phyloP scores from a whole-genome alignment of 768 basidiomycete genomes.

The Podaxis sp. region DNA sequence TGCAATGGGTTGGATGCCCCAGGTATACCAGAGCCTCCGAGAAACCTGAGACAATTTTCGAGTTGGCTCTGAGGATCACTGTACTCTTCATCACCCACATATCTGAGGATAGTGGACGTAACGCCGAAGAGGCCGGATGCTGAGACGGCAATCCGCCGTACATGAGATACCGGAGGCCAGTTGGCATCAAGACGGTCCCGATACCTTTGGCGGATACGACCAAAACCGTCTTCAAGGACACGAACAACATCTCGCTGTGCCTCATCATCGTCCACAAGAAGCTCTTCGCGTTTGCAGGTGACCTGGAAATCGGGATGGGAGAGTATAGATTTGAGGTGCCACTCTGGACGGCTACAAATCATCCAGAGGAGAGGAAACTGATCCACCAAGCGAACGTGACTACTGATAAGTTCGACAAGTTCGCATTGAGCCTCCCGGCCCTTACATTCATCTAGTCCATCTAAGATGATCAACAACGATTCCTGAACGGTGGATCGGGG shows the following conservation, averaged over 20 bases:
- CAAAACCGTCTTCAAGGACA: background rate
- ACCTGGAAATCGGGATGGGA: background rate
- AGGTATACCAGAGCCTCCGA: background rate
- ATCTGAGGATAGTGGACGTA: background rate
- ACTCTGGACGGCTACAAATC: constrained; percentile 2
- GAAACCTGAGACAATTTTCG: background rate
- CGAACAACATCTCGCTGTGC: background rate
- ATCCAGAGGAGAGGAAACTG: background rate
- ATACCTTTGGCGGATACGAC: background rate
- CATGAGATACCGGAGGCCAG: background rate
- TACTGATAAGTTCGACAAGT: constrained; percentile 9
- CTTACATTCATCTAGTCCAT: constrained; percentile 23
- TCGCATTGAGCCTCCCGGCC: constrained; percentile 9
- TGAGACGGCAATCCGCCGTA: background rate
- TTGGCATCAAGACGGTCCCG: background rate
- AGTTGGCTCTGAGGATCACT: background rate
- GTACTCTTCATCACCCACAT: background rate
- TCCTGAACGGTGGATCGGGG: background rate
- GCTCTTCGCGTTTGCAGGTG: background rate
- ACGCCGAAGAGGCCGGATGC: background rate
- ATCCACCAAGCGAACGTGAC: background rate
- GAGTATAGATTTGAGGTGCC: background rate
- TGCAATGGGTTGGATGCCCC: background rate
- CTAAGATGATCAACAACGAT: constrained; percentile 16
- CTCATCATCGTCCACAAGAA: background rate